Evolutionary conservation across 2,329 filamentous ascomycete genomes (phyloP).

Genomic region (Hortaea werneckii): DNA sequence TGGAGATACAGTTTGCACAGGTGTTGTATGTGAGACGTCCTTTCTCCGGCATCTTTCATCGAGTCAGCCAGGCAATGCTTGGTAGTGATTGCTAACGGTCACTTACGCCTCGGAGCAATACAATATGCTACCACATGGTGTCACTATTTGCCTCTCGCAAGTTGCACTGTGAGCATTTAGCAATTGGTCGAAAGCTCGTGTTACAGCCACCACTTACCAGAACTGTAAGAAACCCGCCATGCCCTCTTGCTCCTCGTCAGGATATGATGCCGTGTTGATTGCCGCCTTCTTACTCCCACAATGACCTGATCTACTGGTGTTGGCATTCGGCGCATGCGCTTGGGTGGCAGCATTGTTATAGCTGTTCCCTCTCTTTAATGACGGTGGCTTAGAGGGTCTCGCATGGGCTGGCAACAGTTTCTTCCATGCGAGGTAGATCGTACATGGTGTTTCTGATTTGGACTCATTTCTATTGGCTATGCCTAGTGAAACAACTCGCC

Average conservation of each 20-base stretch:
- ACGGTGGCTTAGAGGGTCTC: slow-evolving; percentile 13
- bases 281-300: slow-evolving; percentile 11
- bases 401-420: slow-evolving; percentile 16
- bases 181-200: background rate
- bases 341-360: slow-evolving; percentile 13
- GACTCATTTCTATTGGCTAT: slow-evolving; percentile 11
- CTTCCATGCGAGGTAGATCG: slow-evolving; percentile 18
- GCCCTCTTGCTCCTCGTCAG: slow-evolving; percentile 36
- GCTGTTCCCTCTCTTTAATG: slow-evolving; percentile 14
- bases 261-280: slow-evolving; percentile 7
- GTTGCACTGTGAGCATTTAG: slow-evolving; percentile 39
- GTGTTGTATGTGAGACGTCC: slow-evolving; percentile 21
- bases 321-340: background rate
- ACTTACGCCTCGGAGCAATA: slow-evolving; percentile 56
- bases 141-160: slow-evolving; percentile 56
- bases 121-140: slow-evolving; percentile 48
- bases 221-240: slow-evolving; percentile 46
- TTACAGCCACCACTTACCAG: slow-evolving; percentile 31
- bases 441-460: slow-evolving; percentile 12
- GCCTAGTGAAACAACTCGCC: background rate
- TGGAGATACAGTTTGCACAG: background rate
- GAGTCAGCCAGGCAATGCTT: background rate
- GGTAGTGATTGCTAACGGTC: background rate
- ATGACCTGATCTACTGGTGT: slow-evolving; percentile 1
- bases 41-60: slow-evolving; percentile 35